These are phyloP conservation scores for Gloeopeniophorella convolvens DNA, from an alignment of 768 basidiomycete genomes.

Conservation along the genomic window DNA sequence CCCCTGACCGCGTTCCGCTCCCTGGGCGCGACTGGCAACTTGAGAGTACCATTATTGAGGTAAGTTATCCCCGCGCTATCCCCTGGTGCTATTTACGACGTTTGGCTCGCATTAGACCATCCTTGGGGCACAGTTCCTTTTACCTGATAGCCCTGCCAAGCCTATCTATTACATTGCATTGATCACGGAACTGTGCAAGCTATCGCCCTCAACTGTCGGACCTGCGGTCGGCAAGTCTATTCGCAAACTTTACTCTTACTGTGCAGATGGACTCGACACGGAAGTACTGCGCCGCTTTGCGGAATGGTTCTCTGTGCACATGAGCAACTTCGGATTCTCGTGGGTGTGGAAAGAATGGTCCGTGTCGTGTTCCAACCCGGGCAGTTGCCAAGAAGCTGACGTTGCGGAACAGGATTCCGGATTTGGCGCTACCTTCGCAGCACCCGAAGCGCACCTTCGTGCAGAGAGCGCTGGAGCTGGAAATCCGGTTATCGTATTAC, in stretches of 20 bases:
- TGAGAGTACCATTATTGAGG: conserved; percentile 86
- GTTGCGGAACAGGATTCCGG: conserved; percentile 63
- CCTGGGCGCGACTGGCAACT: conserved; percentile 74
- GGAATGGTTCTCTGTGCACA: conserved; percentile 94
- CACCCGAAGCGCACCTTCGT: conserved; percentile 90
- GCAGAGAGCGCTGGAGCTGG: conserved; percentile 78
- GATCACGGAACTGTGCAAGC: conserved; percentile 90
- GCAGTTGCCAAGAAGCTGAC: not conserved
- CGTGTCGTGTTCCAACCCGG: conserved; percentile 24
- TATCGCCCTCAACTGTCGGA: conserved; percentile 88
- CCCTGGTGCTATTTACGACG: conserved; percentile 3
- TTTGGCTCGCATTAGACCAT: conserved; percentile 45
- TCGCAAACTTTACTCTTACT: conserved; percentile 68
- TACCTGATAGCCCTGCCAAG: conserved; percentile 74
- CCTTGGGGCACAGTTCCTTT: conserved; percentile 63
- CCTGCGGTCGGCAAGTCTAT: conserved; percentile 96
- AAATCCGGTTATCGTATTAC: conserved; percentile 87
- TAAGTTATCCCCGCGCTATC: conserved; percentile 26
- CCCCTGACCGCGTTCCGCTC: conserved; percentile 39
- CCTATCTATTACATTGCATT: conserved; percentile 82
- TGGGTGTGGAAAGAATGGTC: conserved; percentile 99
- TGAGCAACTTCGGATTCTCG: conserved; percentile 96
- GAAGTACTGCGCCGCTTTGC: conserved; percentile 77
- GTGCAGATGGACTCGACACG: conserved; percentile 85
- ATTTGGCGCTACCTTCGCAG: conserved; percentile 61